phyloP scores from a whole-genome alignment of 306 rosid species.

The Cajanus cajan region DNA sequence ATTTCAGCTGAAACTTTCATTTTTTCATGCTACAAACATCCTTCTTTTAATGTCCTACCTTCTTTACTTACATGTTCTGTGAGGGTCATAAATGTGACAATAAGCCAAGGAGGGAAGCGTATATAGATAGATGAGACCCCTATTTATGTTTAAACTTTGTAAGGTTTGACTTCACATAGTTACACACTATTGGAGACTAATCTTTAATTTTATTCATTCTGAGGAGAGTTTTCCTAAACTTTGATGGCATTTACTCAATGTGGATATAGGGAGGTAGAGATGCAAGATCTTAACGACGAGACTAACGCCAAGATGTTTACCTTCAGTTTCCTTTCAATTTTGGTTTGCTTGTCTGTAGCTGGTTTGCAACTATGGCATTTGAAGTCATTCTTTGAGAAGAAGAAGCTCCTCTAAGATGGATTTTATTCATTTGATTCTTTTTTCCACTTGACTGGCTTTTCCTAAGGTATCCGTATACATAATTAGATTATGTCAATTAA shows the following conservation, averaged over 20 bases:
- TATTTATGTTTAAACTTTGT: neutral
- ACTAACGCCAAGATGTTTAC: slow-evolving; percentile 66
- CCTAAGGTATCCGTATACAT: neutral
- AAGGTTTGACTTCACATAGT: neutral
- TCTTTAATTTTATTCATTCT: slow-evolving; percentile 12
- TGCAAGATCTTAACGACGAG: slow-evolving; percentile 64
- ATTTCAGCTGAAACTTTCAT: slow-evolving; percentile 6
- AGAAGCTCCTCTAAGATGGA: slow-evolving; percentile 59
- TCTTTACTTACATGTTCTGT: slow-evolving; percentile 12
- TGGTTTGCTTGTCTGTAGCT: slow-evolving; percentile 79
- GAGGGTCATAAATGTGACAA: neutral
- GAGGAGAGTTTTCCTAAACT: neutral
- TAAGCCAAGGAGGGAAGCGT: neutral
- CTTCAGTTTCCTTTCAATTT: slow-evolving; percentile 62
- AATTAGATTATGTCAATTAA: neutral
- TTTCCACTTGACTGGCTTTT: neutral
- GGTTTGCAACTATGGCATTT: slow-evolving; percentile 88
- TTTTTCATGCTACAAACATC: neutral
- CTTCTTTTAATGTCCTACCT: neutral
- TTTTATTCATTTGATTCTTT: neutral
- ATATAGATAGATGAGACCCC: neutral
- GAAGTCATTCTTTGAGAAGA: slow-evolving; percentile 78
- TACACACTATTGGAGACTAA: neutral
- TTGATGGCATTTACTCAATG: neutral
- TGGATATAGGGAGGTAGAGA: slow-evolving; percentile 70